A percentile compares a stretch with the other conserved stretches of the same genome.
phyloP scores from a whole-genome alignment of 208 protist species.

The Crithidia brevicula region DNA sequence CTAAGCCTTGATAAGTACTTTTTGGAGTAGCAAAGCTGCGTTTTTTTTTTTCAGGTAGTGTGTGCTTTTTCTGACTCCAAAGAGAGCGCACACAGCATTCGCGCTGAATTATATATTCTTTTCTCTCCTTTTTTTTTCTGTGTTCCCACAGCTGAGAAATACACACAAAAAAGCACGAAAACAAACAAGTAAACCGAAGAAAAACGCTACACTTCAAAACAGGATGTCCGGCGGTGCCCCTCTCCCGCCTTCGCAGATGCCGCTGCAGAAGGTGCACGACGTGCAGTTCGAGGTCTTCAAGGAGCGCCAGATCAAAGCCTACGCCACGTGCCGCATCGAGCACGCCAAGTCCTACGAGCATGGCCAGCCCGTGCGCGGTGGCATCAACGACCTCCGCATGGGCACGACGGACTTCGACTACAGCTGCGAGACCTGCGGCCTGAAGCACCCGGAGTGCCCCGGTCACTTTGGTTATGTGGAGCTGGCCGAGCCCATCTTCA shows the following conservation, averaged over 20 bases:
- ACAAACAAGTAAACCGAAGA: too few relatives aligned
- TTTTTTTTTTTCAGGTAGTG: constrained; percentile 2
- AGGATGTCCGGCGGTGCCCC: constrained; percentile 83
- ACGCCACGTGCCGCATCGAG: constrained; percentile 84
- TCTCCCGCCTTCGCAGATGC: constrained; percentile 80
- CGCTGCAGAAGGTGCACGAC: constrained; percentile 74
- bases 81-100: too few relatives aligned
- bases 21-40: too few relatives aligned
- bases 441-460: constrained; percentile 88
- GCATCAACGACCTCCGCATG: constrained; percentile 91
- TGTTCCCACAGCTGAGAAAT: constrained; percentile 2
- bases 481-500: constrained; percentile 97
- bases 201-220: constrained; percentile 10
- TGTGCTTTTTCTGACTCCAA: too few relatives aligned
- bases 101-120: neutral
- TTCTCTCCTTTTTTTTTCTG: neutral
- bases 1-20: too few relatives aligned
- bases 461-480: constrained; percentile 99
- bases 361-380: constrained; percentile 77
- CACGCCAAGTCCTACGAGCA: constrained; percentile 88
- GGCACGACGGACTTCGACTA: constrained; percentile 88
- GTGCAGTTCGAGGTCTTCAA: constrained; percentile 91
- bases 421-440: constrained; percentile 83
- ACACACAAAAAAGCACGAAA: too few relatives aligned
- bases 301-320: constrained; percentile 86